phyloP scores from a whole-genome alignment of 495 filamentous ascomycete species.

The Aspergillus sclerotiicarbonarius region DNA sequence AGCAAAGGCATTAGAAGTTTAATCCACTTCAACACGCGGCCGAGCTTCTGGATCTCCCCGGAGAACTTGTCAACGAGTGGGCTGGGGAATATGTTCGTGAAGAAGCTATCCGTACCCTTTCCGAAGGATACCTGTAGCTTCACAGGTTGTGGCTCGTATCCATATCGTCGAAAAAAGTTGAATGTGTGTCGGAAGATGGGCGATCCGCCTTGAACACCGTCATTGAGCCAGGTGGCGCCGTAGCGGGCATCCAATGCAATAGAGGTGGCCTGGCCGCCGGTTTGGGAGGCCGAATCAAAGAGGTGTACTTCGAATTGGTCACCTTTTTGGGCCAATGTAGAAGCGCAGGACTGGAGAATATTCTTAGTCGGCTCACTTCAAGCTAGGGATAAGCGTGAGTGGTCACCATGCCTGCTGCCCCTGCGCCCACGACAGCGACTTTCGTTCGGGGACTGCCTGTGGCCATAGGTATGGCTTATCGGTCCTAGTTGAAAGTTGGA shows the following conservation, averaged over 20 bases:
- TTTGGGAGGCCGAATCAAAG: conserved; percentile 63
- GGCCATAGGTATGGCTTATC: not conserved
- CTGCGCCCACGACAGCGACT: conserved; percentile 61
- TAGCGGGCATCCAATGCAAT: conserved; percentile 66
- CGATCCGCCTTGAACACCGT: conserved; percentile 82
- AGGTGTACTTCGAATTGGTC: conserved; percentile 73
- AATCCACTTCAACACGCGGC: conserved; percentile 62
- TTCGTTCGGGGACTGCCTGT: conserved; percentile 32
- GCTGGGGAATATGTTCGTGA: conserved; percentile 79
- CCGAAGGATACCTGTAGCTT: conserved; percentile 80
- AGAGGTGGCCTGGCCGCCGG: conserved; percentile 80
- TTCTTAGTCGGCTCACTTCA: conserved; percentile 1
- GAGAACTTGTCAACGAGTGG: conserved; percentile 61
- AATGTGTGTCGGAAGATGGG: conserved; percentile 79
- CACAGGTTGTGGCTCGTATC: conserved; percentile 65
- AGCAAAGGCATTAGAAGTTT: conserved; percentile 69
- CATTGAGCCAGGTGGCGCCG: conserved; percentile 75
- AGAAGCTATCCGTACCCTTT: conserved; percentile 69
- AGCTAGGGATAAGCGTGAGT: not conserved
- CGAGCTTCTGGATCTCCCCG: conserved; percentile 65
- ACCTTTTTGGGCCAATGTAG: conserved; percentile 69
- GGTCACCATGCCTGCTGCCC: conserved; percentile 61
- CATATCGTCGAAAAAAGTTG: conserved; percentile 70
- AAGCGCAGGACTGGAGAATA: conserved; percentile 67
- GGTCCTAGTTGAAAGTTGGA: not conserved